phyloP scores from a whole-genome alignment of 305 asterid genomes.

The Caryopteris hybrid region DNA sequence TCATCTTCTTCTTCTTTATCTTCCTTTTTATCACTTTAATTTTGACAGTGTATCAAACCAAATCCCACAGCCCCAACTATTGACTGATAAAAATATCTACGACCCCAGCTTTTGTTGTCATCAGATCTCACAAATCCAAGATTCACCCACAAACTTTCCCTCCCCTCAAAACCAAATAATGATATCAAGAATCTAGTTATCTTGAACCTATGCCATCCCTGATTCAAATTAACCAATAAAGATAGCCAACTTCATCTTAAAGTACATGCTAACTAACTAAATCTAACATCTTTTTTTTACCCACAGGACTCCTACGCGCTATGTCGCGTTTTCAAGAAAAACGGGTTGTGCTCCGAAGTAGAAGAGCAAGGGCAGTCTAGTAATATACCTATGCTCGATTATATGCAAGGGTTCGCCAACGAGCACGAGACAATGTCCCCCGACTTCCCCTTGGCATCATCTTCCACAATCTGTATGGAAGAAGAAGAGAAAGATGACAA shows the following conservation, averaged over 20 bases:
- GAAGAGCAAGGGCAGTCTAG: conserved; percentile 80
- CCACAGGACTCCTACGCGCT: conserved; percentile 88
- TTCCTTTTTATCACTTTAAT: conserved; percentile 26
- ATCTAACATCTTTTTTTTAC: conserved; percentile 5
- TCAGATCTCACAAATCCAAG: conserved; percentile 25
- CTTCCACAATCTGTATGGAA: conserved; percentile 42
- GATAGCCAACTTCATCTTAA: no score
- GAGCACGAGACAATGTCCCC: conserved; percentile 69
- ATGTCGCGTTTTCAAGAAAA: conserved; percentile 95
- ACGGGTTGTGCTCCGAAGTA: conserved; percentile 67
- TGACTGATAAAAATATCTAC: conserved; percentile 37
- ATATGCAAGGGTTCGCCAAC: conserved; percentile 42
- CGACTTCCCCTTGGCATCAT: conserved; percentile 62
- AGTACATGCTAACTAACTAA: conserved; percentile 8
- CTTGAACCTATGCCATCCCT: not conserved
- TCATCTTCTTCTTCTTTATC: conserved; percentile 23
- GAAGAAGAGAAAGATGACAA: conserved; percentile 70
- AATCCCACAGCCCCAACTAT: conserved; percentile 52
- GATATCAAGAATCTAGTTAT: conserved; percentile 19
- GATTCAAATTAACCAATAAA: not conserved
- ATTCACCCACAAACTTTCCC: conserved; percentile 21
- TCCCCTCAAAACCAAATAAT: conserved; percentile 6
- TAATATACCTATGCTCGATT: conserved; percentile 49
- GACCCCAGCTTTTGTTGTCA: conserved; percentile 32
- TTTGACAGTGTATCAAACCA: conserved; percentile 29